Percentiles rank a stretch among this genome's conserved stretches.
These are phyloP conservation scores for Leptoxyphium fumago DNA, from an alignment of 2,329 filamentous ascomycete species.

Conservation along the genomic window DNA sequence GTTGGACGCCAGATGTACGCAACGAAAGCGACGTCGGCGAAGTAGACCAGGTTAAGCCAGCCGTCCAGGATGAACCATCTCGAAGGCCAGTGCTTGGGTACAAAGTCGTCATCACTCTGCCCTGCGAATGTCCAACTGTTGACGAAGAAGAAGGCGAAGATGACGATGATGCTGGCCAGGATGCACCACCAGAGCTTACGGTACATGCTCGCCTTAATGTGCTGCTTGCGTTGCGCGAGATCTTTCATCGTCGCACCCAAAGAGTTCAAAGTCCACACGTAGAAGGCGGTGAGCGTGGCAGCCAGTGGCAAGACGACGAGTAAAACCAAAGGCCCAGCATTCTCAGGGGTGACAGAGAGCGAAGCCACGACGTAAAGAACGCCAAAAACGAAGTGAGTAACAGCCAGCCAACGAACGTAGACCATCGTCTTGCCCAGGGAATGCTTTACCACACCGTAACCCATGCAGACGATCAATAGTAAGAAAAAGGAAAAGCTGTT, in stretches of 20 bases:
- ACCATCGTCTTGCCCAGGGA: conserved; percentile 88
- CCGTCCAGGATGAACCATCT: conserved; percentile 95
- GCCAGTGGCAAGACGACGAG: conserved; percentile 87
- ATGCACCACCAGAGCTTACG: conserved; percentile 98
- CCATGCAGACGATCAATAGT: conserved; percentile 96
- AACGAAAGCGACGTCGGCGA: conserved; percentile 82
- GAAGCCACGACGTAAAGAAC: conserved; percentile 85
- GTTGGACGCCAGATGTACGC: conserved; percentile 95
- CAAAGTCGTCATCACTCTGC: conserved; percentile 69
- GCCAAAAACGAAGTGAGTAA: conserved; percentile 88
- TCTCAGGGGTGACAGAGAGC: conserved; percentile 76
- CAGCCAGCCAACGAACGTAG: conserved; percentile 77
- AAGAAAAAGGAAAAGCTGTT: conserved; percentile 99
- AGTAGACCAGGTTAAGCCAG: conserved; percentile 92
- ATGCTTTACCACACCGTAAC: conserved; percentile 93
- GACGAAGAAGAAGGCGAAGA: conserved; percentile 97
- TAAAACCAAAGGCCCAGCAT: conserved; percentile 75
- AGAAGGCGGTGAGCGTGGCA: conserved; percentile 86
- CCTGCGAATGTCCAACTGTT: conserved; percentile 93
- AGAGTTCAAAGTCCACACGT: conserved; percentile 96
- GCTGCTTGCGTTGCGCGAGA: conserved; percentile 84
- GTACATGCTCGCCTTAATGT: conserved; percentile 89
- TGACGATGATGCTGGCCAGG: conserved; percentile 77
- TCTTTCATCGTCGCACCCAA: conserved; percentile 92
- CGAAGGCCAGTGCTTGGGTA: conserved; percentile 93